Base-by-base conservation (phyloP, 2,329 filamentous ascomycete species). In the Hypoxylon sp. region DNA sequence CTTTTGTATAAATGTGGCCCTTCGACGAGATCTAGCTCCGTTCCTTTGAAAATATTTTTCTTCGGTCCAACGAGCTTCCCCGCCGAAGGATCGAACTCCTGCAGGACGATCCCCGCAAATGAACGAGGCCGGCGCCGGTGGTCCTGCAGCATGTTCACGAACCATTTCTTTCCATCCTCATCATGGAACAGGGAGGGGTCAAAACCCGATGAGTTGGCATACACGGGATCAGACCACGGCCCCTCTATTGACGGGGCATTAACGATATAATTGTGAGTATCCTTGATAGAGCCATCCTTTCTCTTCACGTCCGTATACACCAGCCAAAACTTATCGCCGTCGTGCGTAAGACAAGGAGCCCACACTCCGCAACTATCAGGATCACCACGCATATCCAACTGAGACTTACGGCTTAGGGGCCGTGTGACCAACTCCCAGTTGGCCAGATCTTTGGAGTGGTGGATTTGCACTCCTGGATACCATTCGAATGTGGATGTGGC, bases 251-350 rank as follows among this genome's bases (percentile, higher is more conserved):
- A 71, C 0, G 83, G 79, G 0, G 86, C 83, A 35, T 75, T 85
- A 58, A 91, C 85, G 64, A 91, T 89, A 74, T 90, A 91, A 73
- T 90, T 91, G 70, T 86, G 88, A 0, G 86, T 83, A 72, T 90
- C 88, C 75, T 89, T 90, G 82, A 89, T 90, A 2, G 85, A 87
- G 11, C 88, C 89, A 71, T 91, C 89, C 75, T 90, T 90, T 70
- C 88, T 87, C 79, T 90, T 91, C 14, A 91, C 88, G 72, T 90
- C 87, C 0, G 88, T 90, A 76, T 89, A 91, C 1, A 90, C 88
- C 4, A 91, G 84, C 83, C 85, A 90, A 78, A 90, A 91, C 59
- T 80, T 83, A 2, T 84, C 81, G 50, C 87, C 87, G 69, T 90
- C 88, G 70, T 90, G 87, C 0, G 84, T 87, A 19, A 91, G 81